Conservation (phyloP, 306 rosid species). For the Nissolia schottii region DNA sequence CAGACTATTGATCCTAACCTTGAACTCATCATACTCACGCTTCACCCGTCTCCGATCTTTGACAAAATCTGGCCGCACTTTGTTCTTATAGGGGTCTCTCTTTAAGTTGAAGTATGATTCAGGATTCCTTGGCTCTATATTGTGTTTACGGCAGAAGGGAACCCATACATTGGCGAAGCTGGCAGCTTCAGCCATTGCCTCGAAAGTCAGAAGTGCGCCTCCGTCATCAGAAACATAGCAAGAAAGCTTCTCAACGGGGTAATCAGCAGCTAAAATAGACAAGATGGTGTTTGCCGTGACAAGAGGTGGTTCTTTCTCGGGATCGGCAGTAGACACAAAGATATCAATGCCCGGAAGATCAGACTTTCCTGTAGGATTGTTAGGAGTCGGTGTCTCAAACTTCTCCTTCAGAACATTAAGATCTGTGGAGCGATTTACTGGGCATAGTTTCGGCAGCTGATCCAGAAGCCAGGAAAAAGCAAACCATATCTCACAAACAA, state of each 20-base stretch:
- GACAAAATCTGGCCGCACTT: constrained; percentile 76
- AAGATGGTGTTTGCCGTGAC: constrained; percentile 91
- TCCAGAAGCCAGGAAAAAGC: constrained; percentile 95
- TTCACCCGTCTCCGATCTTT: constrained; percentile 83
- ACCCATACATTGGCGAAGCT: constrained; percentile 87
- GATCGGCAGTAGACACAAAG: constrained; percentile 93
- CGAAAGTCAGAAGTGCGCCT: constrained; percentile 90
- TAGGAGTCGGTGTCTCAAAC: constrained; percentile 63
- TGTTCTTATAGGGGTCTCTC: constrained; percentile 88
- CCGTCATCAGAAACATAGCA: constrained; percentile 97
- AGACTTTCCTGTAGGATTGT: constrained; percentile 79
- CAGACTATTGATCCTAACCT: constrained; percentile 80
- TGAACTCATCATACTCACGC: constrained; percentile 95
- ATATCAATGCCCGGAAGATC: constrained; percentile 93
- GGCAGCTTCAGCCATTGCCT: constrained; percentile 99
- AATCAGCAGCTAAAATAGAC: constrained; percentile 83
- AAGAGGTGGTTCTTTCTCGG: constrained; percentile 93
- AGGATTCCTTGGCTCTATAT: constrained; percentile 89
- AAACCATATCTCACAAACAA: constrained; percentile 92
- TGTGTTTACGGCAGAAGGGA: constrained; percentile 90
- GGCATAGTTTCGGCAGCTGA: constrained; percentile 82
- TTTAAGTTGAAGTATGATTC: constrained; percentile 79
- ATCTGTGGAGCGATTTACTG: constrained; percentile 76
- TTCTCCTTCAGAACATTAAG: constrained; percentile 81
- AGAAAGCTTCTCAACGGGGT: constrained; percentile 90